Base-by-base conservation (phyloP, 208 protist species). In the Leishmania arabica region DNA sequence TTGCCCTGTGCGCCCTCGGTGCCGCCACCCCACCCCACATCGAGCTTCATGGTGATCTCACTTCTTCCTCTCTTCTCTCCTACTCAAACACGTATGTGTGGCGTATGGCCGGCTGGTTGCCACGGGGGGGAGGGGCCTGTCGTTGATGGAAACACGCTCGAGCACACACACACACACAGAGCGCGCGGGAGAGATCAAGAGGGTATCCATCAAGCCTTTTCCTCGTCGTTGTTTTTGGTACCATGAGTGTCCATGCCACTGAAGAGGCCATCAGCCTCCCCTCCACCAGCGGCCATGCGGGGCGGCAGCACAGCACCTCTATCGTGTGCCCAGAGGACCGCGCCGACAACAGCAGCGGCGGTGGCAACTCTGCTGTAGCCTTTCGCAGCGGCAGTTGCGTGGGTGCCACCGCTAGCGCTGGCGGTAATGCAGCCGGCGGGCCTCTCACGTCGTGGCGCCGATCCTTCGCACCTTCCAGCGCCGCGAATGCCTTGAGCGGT, bases 221-320 rank as follows among this genome's bases (percentile, higher is more conserved):
- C 19, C 11, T 70, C 24, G 31, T 47, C 24, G 3, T 40, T n/a
- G 37, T 40, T 49, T 3, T 2, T 9, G 7, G 15, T 24, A 15
- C 34, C 19, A 79, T 79, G 76, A 79, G 42, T 31, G 40, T 13
- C 9, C 53, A 54, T 13, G 66, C 37, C 40, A 31, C 24, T 31
- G 77, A 83, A 34, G 79, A 85, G 19, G 3, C 70, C 34, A 65
- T 21, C 42, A 69, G 77, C 53, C 37, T 60, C 34, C 42, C 64
- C 4, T 56, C 62, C 7, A 47, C 31, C 53, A 69, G n/a, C 65
- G 40, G 17, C 69, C 79, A 70, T 64, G 53, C 77, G 3, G 70
- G 77, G 27, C 77, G 82, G n/a, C 69, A 60, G 21, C 82, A 72
- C n/a, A 69, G 71, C 64, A 82, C 76, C 62, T 82, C 82, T 53